Base-by-base conservation (phyloP, 2,329 filamentous ascomycete genomes). In the Aspergillus floridensis region DNA sequence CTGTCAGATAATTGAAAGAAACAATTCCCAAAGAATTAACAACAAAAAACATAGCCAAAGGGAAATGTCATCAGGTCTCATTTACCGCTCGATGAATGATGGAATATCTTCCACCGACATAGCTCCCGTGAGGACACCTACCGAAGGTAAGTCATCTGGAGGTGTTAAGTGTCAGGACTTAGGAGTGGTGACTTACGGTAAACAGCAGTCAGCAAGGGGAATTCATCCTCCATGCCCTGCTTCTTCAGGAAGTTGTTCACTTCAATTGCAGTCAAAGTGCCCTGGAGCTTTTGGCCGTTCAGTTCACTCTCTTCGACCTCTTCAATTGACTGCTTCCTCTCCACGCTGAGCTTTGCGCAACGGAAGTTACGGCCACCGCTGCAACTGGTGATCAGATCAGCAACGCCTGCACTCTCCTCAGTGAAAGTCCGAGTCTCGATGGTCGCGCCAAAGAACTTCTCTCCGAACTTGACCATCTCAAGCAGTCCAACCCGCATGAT, bases 221-320 rank as follows among this genome's bases (percentile, higher is more conserved):
- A 99, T 54, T 96, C 89, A 32, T 86, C 81, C 78, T 96, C 92
- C 65, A 88, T 79, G 0, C 89, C 90, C 65, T 90, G 84, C 53
- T 86, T 86, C 80, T 89, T 91, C 71, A 99, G 78, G 77, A 98
- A 98, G 53, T 83, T 87, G 79, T 96, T 91, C 47, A 99, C 93
- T 76, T 99, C 95, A 64, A 88, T 86, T 8, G 95, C 93, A 3
- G 95, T 99, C 67, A 88, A 88, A 0, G 92, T 98, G 41, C 95
- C 95, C 80, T 99, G 95, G 60, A 99, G 81, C 81, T 96, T 96
- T 82, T 99, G 95, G 14, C 95, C 95, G 73, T 99, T 98, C 63
- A 99, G 83, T 74, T 97, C 93, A 60, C 87, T 85, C 72, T 86
- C 84, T 81, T 99, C 95, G 48, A 99, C 88, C 76, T 98, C 92